Conservation (phyloP, 441 rosid genomes). For the Pelargonium exstipulatum region DNA sequence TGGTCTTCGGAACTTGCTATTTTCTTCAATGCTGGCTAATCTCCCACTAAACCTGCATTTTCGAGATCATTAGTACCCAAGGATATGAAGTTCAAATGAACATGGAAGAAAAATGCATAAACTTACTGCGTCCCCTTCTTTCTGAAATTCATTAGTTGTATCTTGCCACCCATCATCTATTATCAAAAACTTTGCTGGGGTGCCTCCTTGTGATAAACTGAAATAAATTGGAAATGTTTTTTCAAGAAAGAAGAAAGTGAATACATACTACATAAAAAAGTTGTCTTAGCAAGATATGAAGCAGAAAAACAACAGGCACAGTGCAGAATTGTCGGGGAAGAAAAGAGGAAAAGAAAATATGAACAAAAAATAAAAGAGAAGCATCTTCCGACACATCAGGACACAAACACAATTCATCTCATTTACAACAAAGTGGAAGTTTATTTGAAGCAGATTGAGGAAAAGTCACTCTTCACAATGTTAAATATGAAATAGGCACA, state of each 20-base stretch:
- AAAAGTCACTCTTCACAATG: no score
- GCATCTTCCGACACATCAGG: no score
- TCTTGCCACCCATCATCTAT: constrained; percentile 53
- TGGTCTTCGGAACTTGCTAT: constrained; percentile 30
- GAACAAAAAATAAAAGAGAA: no score
- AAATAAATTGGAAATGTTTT: constrained; percentile 9
- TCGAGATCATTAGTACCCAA: background rate
- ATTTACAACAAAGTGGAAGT: no score
- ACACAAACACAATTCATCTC: no score
- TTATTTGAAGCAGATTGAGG: no score
- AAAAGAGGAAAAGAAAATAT: no score
- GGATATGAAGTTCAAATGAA: constrained; percentile 10
- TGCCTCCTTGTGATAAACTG: constrained; percentile 54
- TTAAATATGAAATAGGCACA: no score
- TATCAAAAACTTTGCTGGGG: constrained; percentile 43
- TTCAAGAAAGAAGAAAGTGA: background rate
- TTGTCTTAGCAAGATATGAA: background rate
- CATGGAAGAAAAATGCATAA: background rate
- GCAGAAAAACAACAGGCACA: background rate
- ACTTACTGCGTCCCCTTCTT: constrained; percentile 47
- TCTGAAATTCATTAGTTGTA: constrained; percentile 41
- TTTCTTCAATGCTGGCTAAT: constrained; percentile 36
- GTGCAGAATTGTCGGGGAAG: no score
- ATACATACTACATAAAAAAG: background rate
- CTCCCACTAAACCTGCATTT: constrained; percentile 47